Conservation (phyloP, 371 early-diverging fungal species). For the Mortierella sp. region DNA sequence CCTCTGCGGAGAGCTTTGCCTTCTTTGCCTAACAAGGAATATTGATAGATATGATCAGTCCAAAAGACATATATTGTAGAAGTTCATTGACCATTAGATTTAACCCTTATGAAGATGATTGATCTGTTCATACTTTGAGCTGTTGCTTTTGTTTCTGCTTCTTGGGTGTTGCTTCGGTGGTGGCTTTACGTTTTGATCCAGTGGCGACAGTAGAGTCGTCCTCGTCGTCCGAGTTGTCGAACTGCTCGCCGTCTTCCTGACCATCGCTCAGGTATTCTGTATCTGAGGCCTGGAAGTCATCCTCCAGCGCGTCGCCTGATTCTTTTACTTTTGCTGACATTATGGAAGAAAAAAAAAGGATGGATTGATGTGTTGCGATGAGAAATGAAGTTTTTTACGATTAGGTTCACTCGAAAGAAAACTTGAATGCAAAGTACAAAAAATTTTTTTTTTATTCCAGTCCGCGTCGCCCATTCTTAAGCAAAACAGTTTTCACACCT, state of each 20-base stretch:
- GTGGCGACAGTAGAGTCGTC: conserved; percentile 31
- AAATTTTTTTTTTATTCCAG: conserved; percentile 13
- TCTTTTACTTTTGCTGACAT: conserved; percentile 50
- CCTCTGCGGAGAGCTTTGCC: conserved; percentile 40
- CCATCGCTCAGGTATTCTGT: conserved; percentile 58
- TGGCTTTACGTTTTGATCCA: conserved; percentile 59
- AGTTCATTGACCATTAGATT: background rate
- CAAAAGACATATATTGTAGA: too few species aligned
- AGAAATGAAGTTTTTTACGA: background rate
- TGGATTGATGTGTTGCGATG: background rate
- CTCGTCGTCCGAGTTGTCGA: conserved; percentile 41
- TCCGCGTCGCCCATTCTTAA: too few species aligned
- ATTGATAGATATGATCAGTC: too few species aligned
- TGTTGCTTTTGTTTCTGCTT: conserved; percentile 67
- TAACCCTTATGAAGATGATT: background rate
- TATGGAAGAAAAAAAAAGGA: background rate
- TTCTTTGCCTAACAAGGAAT: background rate
- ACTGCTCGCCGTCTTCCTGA: conserved; percentile 25
- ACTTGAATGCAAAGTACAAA: conserved; percentile 11
- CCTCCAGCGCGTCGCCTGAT: conserved; percentile 74
- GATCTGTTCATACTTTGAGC: conserved; percentile 13
- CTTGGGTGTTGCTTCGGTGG: conserved; percentile 55
- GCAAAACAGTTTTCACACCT: too few species aligned
- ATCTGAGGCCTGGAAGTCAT: conserved; percentile 71
- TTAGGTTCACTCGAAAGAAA: background rate